phyloP scores from a whole-genome alignment of 179 eudicot genomes.

The Heliamphora pulchella region DNA sequence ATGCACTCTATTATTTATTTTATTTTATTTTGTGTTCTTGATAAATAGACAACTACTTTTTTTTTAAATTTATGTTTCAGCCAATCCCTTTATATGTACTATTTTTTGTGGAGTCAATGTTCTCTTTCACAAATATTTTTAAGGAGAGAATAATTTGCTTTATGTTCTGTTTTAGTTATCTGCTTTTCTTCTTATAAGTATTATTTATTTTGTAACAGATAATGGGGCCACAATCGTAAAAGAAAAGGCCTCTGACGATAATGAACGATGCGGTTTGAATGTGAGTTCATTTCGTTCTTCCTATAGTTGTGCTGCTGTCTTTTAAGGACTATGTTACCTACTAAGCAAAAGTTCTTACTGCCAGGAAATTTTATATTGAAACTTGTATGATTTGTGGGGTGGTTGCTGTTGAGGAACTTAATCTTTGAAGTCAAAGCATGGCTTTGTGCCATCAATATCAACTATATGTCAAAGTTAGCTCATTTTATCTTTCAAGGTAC shows the following conservation, averaged over 20 bases:
- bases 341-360: background rate
- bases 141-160: background rate
- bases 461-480: background rate
- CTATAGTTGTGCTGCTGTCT: constrained; percentile 1
- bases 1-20: background rate
- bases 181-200: constrained; percentile 11
- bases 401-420: background rate
- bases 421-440: background rate
- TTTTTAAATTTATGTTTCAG: background rate
- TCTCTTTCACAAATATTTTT: background rate
- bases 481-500: background rate
- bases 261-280: constrained; percentile 23
- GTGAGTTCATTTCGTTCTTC: constrained; percentile 27
- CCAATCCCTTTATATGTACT: background rate
- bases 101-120: background rate
- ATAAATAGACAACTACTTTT: background rate
- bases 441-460: background rate
- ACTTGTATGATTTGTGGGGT: background rate
- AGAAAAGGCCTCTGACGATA: constrained; percentile 20
- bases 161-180: background rate
- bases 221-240: constrained; percentile 25
- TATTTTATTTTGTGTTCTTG: background rate
- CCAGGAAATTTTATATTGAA: background rate
- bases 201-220: constrained; percentile 21
- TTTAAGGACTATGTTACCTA: background rate